phyloP scores from a whole-genome alignment of 1,284 basidiomycete species.

The Malassezia restricta region DNA sequence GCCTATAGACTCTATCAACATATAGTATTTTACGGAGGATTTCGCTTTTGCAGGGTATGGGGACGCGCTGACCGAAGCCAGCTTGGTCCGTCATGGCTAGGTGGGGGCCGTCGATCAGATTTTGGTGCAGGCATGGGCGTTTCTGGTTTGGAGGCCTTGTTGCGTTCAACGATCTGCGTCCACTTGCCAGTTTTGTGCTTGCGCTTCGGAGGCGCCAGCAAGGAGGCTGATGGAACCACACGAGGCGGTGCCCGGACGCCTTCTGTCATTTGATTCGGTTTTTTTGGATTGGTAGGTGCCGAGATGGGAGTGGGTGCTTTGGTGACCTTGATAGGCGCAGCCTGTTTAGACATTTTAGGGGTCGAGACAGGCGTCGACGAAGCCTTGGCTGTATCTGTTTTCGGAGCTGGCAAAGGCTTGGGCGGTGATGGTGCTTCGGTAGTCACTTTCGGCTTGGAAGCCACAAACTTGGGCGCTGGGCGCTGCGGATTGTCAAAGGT shows the following conservation, averaged over 20 bases:
- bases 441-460: no score
- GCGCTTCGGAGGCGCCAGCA: background rate
- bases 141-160: background rate
- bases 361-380: no score
- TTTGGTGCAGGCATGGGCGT: background rate
- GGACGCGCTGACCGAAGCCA: conserved; percentile 15
- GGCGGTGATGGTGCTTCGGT: no score
- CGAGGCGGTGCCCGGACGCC: background rate
- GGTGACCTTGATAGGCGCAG: no score
- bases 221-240: background rate
- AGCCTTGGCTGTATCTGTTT: no score
- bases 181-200: conserved; percentile 2
- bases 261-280: background rate
- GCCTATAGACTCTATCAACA: background rate
- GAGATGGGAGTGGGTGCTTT: background rate
- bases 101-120: background rate
- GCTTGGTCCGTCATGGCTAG: background rate
- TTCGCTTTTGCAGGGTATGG: background rate
- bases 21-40: background rate
- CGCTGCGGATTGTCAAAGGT: conserved; percentile 1
- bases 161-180: conserved; percentile 4
- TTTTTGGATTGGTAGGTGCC: background rate
- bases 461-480: background rate
- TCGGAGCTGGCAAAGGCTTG: no score
- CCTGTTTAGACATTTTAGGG: no score